phyloP scores from a whole-genome alignment of 1,284 basidiomycete genomes.

The Flammula alnicola region DNA sequence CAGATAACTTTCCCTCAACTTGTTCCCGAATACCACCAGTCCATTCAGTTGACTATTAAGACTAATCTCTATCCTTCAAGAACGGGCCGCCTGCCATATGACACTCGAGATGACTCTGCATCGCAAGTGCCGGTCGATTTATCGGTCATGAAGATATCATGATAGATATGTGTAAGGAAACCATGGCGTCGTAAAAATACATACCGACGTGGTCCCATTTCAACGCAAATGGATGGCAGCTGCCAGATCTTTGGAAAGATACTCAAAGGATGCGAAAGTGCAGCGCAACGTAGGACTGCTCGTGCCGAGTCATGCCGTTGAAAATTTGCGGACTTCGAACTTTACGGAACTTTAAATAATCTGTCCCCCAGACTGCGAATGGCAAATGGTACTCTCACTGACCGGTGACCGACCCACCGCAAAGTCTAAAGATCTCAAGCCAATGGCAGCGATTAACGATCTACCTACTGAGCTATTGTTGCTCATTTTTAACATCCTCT shows the following conservation, averaged over 20 bases:
- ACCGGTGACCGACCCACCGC: too few relatives aligned
- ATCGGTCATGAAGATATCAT: slow-evolving; percentile 31
- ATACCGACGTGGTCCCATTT: slow-evolving; percentile 27
- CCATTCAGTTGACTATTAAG: slow-evolving; percentile 65
- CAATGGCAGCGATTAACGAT: too few relatives aligned
- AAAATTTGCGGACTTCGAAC: too few relatives aligned
- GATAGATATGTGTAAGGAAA: slow-evolving; percentile 32
- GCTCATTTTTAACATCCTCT: too few relatives aligned
- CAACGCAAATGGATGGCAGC: slow-evolving; percentile 32
- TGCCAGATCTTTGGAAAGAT: slow-evolving; percentile 35
- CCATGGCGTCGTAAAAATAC: slow-evolving; percentile 29
- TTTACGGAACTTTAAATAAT: too few relatives aligned
- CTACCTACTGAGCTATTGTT: too few relatives aligned
- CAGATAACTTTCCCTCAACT: slow-evolving; percentile 51
- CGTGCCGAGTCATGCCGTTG: too few relatives aligned
- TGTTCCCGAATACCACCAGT: slow-evolving; percentile 65
- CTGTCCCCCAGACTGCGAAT: too few relatives aligned
- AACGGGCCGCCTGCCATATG: slow-evolving; percentile 29
- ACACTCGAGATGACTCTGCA: slow-evolving; percentile 26
- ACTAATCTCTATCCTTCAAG: slow-evolving; percentile 45
- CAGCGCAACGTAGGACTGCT: too few relatives aligned
- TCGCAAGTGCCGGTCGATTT: slow-evolving; percentile 29
- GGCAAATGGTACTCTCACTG: too few relatives aligned
- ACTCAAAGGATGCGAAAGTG: too few relatives aligned
- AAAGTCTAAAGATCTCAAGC: too few relatives aligned